Base-by-base conservation (phyloP, 1,284 basidiomycete species). In the Fereydounia khargensis region DNA sequence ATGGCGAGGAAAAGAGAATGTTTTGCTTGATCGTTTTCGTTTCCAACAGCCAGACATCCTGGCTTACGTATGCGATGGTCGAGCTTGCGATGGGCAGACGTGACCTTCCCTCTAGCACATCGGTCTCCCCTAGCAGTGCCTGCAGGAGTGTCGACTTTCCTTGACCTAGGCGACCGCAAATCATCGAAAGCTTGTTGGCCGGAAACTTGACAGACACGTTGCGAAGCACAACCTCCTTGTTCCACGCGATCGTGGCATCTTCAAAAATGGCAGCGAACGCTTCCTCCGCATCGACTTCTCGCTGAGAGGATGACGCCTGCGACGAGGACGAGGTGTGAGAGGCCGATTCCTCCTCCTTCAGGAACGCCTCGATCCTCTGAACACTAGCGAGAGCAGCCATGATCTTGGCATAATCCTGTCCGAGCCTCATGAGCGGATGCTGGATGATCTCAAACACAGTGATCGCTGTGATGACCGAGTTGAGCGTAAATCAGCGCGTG, bases 61-160 rank as follows among this genome's bases (percentile, higher is more conserved):
- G 72, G 20, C 64, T 57, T 21, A 65, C 69, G 20, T 65, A 74
- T 4, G 68, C 72, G 3, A 70, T 45, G 22, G 43, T 41, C 21
- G 35, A 24, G 3, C 47, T 36, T 4, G 55, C 45, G 4, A 60
- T 22, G 1, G 57, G 51, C 11, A 64, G 37, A 16, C 53, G 44
- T 7, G 56, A 36, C 3, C 20, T n/a, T 8, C 72, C 72, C 10
- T 23, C 21, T 10, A 59, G 28, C 23, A 68, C 22, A 27, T 70
- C 58, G 24, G 56, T 55, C 36, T 74, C 70, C 35, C 67, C 68
- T 10, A 72, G 59, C 10, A 73, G 45, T 11, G 64, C 66, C 17
- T 53, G 52, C 6, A 75, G 44, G 9, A 74, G 51, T 2, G 68
- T 61, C 19, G 66, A 64, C 42, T 75, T 75, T 17, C 73, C 73